These are phyloP conservation scores for Baorangia bicolor DNA, from an alignment of 768 basidiomycete genomes.

Conservation along the genomic window DNA sequence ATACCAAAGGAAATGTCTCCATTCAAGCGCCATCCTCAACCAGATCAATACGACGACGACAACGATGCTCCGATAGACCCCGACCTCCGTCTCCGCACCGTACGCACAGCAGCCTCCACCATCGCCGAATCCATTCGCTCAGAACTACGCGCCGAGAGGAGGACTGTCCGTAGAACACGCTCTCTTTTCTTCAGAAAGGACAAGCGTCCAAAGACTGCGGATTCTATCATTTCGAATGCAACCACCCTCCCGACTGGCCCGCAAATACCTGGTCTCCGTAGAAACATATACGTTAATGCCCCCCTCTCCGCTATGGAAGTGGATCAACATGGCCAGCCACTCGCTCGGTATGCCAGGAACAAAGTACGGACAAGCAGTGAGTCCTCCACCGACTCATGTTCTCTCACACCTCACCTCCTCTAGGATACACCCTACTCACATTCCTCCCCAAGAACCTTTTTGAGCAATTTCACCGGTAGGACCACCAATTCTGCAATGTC, in stretches of 20 bases:
- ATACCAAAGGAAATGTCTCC: constrained; percentile 34
- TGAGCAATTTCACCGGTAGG: constrained; percentile 89
- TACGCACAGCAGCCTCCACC: constrained; percentile 90
- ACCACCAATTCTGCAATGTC: not conserved
- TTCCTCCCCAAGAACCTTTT: constrained; percentile 94
- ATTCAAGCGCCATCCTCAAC: constrained; percentile 38
- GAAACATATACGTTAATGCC: constrained; percentile 82
- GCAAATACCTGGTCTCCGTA: constrained; percentile 49
- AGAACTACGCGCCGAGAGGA: constrained; percentile 66
- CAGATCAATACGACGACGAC: constrained; percentile 51
- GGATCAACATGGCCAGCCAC: constrained; percentile 72
- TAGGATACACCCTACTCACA: constrained; percentile 88
- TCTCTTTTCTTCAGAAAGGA: constrained; percentile 60
- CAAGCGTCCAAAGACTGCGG: constrained; percentile 39
- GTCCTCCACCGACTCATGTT: constrained; percentile 29
- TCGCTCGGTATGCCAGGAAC: constrained; percentile 79
- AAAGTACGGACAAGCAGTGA: constrained; percentile 93
- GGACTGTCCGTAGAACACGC: constrained; percentile 46
- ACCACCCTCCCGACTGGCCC: constrained; percentile 19
- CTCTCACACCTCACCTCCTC: not conserved
- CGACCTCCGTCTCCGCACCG: constrained; percentile 82
- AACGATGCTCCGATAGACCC: constrained; percentile 75
- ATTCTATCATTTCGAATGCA: constrained; percentile 30
- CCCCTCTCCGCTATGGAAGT: constrained; percentile 64
- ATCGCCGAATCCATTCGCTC: constrained; percentile 83